Evolutionary conservation across 441 rosid genomes (phyloP).

Genomic region (Macaranga tanarius): DNA sequence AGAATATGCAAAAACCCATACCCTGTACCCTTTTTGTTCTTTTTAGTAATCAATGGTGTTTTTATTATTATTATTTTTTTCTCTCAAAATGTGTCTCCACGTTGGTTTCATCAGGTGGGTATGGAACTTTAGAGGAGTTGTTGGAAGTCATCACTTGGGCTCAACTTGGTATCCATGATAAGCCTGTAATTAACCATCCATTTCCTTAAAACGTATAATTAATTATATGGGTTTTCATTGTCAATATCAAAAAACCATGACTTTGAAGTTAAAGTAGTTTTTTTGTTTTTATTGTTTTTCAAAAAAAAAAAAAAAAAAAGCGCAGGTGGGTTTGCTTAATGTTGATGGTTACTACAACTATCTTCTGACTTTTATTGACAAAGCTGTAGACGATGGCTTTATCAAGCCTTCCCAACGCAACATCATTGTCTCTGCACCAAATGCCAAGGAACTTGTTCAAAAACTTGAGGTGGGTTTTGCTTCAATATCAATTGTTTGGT

Average conservation of each 20-base stretch:
- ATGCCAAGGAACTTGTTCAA: slow-evolving; percentile 83
- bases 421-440: slow-evolving; percentile 86
- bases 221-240: no score
- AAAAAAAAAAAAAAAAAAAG: neutral
- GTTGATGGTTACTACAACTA: slow-evolving; percentile 90
- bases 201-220: no score
- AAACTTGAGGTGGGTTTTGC: slow-evolving; percentile 74
- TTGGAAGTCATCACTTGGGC: slow-evolving; percentile 93
- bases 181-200: slow-evolving; percentile 55
- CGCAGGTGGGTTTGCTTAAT: slow-evolving; percentile 89
- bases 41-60: neutral
- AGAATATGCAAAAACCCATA: neutral
- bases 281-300: no score
- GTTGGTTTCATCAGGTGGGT: slow-evolving; percentile 59
- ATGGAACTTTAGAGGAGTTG: slow-evolving; percentile 89
- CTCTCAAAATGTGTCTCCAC: neutral
- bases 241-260: no score
- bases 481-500: neutral
- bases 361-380: slow-evolving; percentile 83
- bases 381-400: slow-evolving; percentile 97
- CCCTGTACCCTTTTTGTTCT: neutral
- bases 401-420: slow-evolving; percentile 81
- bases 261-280: no score
- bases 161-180: slow-evolving; percentile 93
- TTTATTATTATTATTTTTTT: neutral